Conservation (phyloP, 805 yeast genomes). For the Kregervanrija fluxuum region DNA sequence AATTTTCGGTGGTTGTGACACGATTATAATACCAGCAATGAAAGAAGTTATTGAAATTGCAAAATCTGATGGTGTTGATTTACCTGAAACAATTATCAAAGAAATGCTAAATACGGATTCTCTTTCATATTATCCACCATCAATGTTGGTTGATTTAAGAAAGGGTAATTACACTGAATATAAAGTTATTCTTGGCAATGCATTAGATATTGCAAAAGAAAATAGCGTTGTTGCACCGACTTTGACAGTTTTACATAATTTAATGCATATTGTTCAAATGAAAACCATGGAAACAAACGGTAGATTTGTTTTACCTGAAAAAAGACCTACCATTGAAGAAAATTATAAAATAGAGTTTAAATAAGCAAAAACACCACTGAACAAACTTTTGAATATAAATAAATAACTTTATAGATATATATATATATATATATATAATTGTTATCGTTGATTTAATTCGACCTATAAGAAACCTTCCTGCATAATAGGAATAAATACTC, state of each 20-base stretch:
- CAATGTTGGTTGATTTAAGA: constrained; percentile 40
- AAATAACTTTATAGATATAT: too few relatives aligned
- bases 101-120: constrained; percentile 33
- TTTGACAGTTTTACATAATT: constrained; percentile 19
- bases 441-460: too few relatives aligned
- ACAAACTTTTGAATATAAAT: too few relatives aligned
- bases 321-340: constrained; percentile 21
- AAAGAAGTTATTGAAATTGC: constrained; percentile 37
- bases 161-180: constrained; percentile 35
- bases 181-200: constrained; percentile 36
- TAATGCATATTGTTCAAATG: constrained; percentile 23
- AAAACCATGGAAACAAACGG: constrained; percentile 24
- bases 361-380: too few relatives aligned
- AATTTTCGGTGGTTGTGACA: constrained; percentile 19
- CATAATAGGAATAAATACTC: too few relatives aligned
- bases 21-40: constrained; percentile 34
- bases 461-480: too few relatives aligned
- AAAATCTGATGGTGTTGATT: constrained; percentile 34
- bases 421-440: too few relatives aligned
- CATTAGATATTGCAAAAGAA: constrained; percentile 22
- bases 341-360: constrained; percentile 11
- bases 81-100: constrained; percentile 34
- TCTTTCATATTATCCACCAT: constrained; percentile 35
- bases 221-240: constrained; percentile 24
- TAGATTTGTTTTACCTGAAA: constrained; percentile 21